Evolutionary conservation across 1,284 basidiomycete species (phyloP).

Genomic region (Naganishia cerealis): DNA sequence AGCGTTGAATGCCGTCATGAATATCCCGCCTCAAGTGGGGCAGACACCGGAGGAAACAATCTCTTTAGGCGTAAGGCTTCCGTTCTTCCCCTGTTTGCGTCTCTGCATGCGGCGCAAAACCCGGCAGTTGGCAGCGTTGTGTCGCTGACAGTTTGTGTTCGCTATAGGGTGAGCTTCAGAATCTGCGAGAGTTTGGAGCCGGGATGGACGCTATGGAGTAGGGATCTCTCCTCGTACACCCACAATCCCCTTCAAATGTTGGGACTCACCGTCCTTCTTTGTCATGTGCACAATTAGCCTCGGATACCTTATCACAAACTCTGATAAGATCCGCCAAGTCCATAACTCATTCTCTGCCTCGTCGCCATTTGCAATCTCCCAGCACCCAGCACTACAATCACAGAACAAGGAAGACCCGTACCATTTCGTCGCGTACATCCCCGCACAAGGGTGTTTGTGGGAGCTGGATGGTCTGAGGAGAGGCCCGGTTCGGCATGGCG

Average conservation of each 20-base stretch:
- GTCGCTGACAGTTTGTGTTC: constrained; percentile 9
- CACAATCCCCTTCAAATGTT: background rate
- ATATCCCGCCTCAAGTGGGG: constrained; percentile 61
- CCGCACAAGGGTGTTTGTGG: constrained; percentile 75
- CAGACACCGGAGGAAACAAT: constrained; percentile 55
- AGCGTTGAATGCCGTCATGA: constrained; percentile 86
- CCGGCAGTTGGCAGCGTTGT: background rate
- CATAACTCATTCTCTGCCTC: constrained; percentile 78
- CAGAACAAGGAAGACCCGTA: constrained; percentile 80
- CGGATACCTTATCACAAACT: constrained; percentile 78
- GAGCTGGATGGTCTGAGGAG: constrained; percentile 85
- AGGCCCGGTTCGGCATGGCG: constrained; percentile 74
- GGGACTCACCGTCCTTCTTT: background rate
- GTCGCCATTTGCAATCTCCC: constrained; percentile 76
- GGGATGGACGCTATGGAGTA: constrained; percentile 75
- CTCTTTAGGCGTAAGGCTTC: constrained; percentile 58
- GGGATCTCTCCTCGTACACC: constrained; percentile 35
- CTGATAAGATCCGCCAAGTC: constrained; percentile 77
- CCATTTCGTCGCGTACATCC: constrained; percentile 88
- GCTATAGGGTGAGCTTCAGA: constrained; percentile 62
- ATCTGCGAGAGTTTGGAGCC: constrained; percentile 72
- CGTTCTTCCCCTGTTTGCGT: background rate
- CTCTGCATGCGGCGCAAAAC: background rate
- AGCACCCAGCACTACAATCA: constrained; percentile 62
- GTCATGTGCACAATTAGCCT: constrained; percentile 57